A percentile compares a stretch with the other conserved stretches of the same genome.
phyloP scores from a whole-genome alignment of 2,329 filamentous ascomycete species.

The Penicillium janthinellum region DNA sequence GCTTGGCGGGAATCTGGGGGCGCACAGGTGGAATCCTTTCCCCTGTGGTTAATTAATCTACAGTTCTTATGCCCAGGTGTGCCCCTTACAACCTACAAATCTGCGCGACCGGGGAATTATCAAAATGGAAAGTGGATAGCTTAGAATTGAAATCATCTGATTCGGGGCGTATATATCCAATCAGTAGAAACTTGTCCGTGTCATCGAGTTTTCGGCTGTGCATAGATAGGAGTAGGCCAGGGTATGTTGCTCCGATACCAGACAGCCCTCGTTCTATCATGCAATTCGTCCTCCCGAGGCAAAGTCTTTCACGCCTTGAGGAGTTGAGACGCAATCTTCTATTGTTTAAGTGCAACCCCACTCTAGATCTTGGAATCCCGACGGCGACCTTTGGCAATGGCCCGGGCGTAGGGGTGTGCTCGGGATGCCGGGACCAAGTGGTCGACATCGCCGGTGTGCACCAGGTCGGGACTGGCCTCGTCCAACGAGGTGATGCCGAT shows the following conservation, averaged over 20 bases:
- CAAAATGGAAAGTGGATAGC: background rate
- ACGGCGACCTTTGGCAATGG: conserved; percentile 34
- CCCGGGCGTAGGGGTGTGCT: conserved; percentile 47
- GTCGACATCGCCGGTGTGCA: conserved; percentile 55
- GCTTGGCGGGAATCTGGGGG: conserved; percentile 12
- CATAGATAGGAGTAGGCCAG: background rate
- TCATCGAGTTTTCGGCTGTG: background rate
- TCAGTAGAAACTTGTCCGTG: background rate
- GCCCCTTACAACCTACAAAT: background rate
- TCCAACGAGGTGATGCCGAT: conserved; percentile 49
- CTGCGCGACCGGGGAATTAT: background rate
- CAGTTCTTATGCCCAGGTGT: too few species aligned
- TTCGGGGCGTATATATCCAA: background rate
- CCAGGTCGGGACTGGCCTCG: conserved; percentile 47
- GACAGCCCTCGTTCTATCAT: background rate
- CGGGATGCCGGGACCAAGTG: conserved; percentile 48
- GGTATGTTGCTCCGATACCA: background rate
- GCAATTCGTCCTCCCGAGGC: background rate
- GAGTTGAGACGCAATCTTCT: background rate
- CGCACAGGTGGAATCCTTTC: conserved; percentile 6
- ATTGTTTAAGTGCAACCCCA: background rate
- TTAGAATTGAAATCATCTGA: background rate
- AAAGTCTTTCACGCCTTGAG: background rate
- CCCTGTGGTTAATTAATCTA: background rate
- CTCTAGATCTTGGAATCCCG: conserved; percentile 32